Conservation (phyloP, 2,329 filamentous ascomycete genomes). For the Diplodia scrobiculata region DNA sequence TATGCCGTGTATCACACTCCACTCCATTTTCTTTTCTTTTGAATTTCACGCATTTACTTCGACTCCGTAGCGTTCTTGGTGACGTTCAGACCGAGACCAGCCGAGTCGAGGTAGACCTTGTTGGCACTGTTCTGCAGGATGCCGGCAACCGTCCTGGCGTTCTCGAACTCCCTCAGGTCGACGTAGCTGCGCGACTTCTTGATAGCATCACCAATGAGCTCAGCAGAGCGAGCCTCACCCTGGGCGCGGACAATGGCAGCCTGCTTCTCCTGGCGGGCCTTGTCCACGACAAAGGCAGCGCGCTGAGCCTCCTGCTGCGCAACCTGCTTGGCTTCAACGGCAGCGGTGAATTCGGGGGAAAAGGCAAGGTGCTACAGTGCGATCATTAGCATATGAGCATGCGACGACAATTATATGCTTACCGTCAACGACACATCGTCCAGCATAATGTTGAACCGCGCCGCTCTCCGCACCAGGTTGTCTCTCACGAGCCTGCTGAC, state of each 20-base stretch:
- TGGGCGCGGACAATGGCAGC: slow-evolving; percentile 97
- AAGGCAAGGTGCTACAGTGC: slow-evolving; percentile 62
- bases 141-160: slow-evolving; percentile 83
- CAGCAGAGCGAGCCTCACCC: slow-evolving; percentile 96
- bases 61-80: slow-evolving; percentile 47
- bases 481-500: slow-evolving; percentile 89
- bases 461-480: slow-evolving; percentile 85
- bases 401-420: slow-evolving; percentile 44
- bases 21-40: slow-evolving; percentile 3
- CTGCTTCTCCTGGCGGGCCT: slow-evolving; percentile 98
- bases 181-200: slow-evolving; percentile 99
- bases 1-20: not conserved
- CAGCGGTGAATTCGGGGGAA: slow-evolving; percentile 69
- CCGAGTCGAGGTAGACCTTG: slow-evolving; percentile 88
- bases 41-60: slow-evolving; percentile 8
- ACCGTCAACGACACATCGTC: slow-evolving; percentile 97
- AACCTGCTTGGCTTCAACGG: slow-evolving; percentile 70
- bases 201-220: slow-evolving; percentile 97
- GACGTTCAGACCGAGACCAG: slow-evolving; percentile 90
- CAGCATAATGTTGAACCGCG: slow-evolving; percentile 94
- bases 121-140: slow-evolving; percentile 89
- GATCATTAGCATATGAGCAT: slow-evolving; percentile 27
- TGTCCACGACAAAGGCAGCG: slow-evolving; percentile 96
- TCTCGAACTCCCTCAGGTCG: slow-evolving; percentile 97
- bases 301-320: slow-evolving; percentile 91